Evolutionary conservation across 495 filamentous ascomycete genomes (phyloP), one percentile per base, ranked within the genome.

Genomic region (Chaetomium fimeti): DNA sequence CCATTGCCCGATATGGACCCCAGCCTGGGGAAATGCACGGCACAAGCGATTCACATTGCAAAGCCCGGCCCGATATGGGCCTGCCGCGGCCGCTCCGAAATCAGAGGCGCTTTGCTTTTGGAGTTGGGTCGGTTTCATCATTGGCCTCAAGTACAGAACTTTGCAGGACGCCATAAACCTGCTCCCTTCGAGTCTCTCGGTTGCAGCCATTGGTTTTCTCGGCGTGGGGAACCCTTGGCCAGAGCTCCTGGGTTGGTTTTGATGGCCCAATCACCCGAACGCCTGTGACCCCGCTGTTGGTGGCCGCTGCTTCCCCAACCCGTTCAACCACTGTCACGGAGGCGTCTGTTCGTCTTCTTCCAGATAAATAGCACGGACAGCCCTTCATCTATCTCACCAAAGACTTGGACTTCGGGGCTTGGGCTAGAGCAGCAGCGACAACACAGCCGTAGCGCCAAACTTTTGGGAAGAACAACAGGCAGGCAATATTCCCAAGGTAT

Each of bases 251-350:
- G 32, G 20, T 67, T 63, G 69, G 70, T 66, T 62, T 61, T 67
- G 65, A 58, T 69, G 63, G 49, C 61, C 73, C 71, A 74, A 75
- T 74, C 69, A 62, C 62, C 60, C 51, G 27, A 57, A 40, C 62
- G 29, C 29, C 56, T 66, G 53, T 58, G 67, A 74, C 72, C 72
- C 69, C 69, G 71, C 71, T 66, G 71, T 66, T 68, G 69, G 71
- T 66, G 68, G 67, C 71, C 71, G 67, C 60, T 68, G 25, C 58
- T 38, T 58, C 66, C 61, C 43, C 63, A 61, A 57, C 29, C 42
- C 42, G n/a, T 18, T 58, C 43, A 61, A 12, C 56, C 58, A 43
- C 20, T 9, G 32, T 20, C 9, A 18, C 24, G 54, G 54, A 60
- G 45, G 32, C 51, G 59, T 62, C 54, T 62, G 64, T 59, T 47